Conservation (phyloP, 2,329 filamentous ascomycete species). For the Bipolaris oryzae region DNA sequence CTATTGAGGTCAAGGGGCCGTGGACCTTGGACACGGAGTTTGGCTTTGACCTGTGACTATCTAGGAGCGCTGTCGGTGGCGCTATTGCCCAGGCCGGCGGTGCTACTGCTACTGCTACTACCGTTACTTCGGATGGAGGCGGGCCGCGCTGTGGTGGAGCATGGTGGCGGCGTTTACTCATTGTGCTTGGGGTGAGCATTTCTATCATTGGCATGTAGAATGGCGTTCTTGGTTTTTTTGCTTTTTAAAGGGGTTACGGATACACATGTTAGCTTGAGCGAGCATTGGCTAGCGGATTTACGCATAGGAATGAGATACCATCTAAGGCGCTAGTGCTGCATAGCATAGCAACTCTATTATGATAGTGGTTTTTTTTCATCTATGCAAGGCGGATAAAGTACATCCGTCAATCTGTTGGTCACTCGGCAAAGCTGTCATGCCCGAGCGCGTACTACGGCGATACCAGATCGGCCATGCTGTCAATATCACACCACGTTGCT, state of each 20-base stretch:
- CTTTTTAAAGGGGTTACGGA: background rate
- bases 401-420: background rate
- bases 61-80: background rate
- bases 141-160: background rate
- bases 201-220: slow-evolving; percentile 3
- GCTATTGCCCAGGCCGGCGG: background rate
- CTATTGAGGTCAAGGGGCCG: slow-evolving; percentile 33
- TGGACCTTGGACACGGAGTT: slow-evolving; percentile 37
- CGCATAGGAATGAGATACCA: background rate
- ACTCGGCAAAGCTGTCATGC: background rate
- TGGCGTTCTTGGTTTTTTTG: background rate
- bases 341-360: background rate
- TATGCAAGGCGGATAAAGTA: too few relatives aligned
- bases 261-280: background rate
- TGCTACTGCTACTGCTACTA: background rate
- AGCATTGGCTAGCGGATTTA: background rate
- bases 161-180: background rate
- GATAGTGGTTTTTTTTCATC: background rate
- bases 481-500: background rate
- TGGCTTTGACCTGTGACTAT: slow-evolving; percentile 25
- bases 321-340: background rate
- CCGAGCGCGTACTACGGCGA: too few relatives aligned
- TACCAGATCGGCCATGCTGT: background rate
- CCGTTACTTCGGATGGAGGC: background rate
- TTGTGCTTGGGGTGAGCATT: background rate